Base-by-base conservation (phyloP, 768 basidiomycete genomes). In the Tubosaeta brunneosetosa region DNA sequence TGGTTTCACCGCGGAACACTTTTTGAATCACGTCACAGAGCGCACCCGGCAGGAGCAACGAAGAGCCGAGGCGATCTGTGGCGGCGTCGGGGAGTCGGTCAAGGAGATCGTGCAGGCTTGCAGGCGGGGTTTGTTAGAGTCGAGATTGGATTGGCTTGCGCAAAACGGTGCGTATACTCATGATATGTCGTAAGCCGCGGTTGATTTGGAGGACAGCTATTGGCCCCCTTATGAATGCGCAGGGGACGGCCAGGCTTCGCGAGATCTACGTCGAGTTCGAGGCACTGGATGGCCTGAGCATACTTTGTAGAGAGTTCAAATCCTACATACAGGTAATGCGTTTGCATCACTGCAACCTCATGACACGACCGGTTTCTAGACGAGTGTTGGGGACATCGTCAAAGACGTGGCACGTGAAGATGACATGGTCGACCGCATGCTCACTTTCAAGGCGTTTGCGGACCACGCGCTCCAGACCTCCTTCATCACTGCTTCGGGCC, bases 351-450 rank as follows among this genome's bases (percentile, higher is more conserved):
- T 6, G 26, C 25, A 6, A 45, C 40, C 40, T 52, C 16, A 48
- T 25, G 5, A n/a, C 22, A 33, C n/a, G 25, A 32, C 49, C 13
- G 16, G 42, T 12, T 16, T 36, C 44, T 57, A 90, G 88, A 68
- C 65, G 26, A 73, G 70, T 0, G 88, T 91, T 2, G 68, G 76
- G 49, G 58, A 62, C n/a, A 85, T 93, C 53, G 86, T 93, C 52
- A 79, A 77, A 44, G 84, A 90, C 60, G 56, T 60, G 3, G 70
- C 70, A 6, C 72, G 71, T 13, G 92, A 93, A 50, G 90, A 88
- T 11, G 74, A 79, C 17, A 93, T 94, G 90, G 85, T 94, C 4
- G 74, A 80, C 17, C 74, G 78, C 17, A 78, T 94, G 1, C 77
- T 93, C 33, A 71, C 79, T 9, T 82, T 89, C 71, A 90, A 88